A percentile compares a stretch with the other conserved stretches of the same genome.
Evolutionary conservation across 2,329 filamentous ascomycete genomes (phyloP).

Genomic region (Aspergillus pseudotamarii): DNA sequence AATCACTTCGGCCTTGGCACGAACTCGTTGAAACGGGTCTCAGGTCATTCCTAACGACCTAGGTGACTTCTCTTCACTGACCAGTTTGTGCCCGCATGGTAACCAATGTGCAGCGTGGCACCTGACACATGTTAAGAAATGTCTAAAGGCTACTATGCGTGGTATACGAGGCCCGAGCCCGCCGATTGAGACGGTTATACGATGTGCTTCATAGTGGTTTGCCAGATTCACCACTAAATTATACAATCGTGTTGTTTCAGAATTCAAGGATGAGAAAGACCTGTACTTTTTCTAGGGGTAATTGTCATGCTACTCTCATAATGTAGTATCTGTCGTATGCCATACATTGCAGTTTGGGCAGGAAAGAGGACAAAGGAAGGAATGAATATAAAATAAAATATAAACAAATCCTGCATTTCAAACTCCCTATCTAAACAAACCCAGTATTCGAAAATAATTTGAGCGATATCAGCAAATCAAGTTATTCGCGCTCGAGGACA

Average conservation of each 20-base stretch:
- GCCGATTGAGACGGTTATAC: neutral
- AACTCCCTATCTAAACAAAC: neutral
- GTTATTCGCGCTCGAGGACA: neutral
- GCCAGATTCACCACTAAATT: neutral
- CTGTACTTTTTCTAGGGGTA: neutral
- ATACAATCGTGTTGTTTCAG: neutral
- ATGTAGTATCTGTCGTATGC: neutral
- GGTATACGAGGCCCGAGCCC: neutral
- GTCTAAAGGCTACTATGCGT: neutral
- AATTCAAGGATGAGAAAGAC: neutral
- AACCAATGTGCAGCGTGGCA: neutral
- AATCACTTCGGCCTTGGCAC: neutral
- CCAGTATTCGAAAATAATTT: neutral
- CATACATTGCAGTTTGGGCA: neutral
- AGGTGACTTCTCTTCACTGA: neutral
- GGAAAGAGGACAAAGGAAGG: neutral
- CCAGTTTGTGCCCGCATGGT: slow-evolving; percentile 4
- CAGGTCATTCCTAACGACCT: neutral
- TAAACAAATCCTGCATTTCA: too few species aligned
- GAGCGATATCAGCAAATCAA: neutral
- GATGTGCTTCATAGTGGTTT: neutral
- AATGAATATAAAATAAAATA: neutral
- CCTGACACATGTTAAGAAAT: neutral
- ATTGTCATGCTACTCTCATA: neutral
- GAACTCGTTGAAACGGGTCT: neutral